These are phyloP conservation scores for Lagenaria siceraria DNA, from an alignment of 306 rosid genomes.

Conservation along the genomic window DNA sequence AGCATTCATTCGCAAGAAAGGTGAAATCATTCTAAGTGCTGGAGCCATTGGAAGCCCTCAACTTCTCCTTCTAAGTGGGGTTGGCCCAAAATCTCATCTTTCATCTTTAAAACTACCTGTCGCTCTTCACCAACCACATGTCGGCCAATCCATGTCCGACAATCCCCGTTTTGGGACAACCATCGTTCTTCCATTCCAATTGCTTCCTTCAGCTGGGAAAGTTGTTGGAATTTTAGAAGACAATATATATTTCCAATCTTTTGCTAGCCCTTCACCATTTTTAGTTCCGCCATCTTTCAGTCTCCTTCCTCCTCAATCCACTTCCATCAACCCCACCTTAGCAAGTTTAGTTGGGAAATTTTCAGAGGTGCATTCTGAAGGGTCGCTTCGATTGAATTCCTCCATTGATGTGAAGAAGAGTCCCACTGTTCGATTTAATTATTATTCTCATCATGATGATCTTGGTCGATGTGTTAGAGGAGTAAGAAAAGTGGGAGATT, in stretches of 20 bases:
- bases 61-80: constrained; percentile 16
- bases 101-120: constrained; percentile 10
- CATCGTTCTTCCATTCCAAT: not conserved
- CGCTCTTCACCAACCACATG: constrained; percentile 2
- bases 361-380: not conserved
- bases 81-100: constrained; percentile 11
- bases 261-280: not conserved
- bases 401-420: not conserved
- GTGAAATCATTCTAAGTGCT: constrained; percentile 18
- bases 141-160: constrained; percentile 18
- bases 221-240: not conserved
- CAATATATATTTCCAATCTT: not conserved
- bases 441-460: not conserved
- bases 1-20: constrained; percentile 2
- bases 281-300: not conserved
- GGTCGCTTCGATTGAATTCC: not conserved
- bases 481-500: not conserved
- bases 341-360: not conserved
- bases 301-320: not conserved
- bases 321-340: not conserved
- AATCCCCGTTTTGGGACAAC: constrained; percentile 9
- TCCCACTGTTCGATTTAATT: not conserved
- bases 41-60: constrained; percentile 29
- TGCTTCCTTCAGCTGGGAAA: not conserved
- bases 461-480: not conserved